Evolutionary conservation across 352 stramenopile genomes (phyloP).

Genomic region (Phytophthora foliorum): DNA sequence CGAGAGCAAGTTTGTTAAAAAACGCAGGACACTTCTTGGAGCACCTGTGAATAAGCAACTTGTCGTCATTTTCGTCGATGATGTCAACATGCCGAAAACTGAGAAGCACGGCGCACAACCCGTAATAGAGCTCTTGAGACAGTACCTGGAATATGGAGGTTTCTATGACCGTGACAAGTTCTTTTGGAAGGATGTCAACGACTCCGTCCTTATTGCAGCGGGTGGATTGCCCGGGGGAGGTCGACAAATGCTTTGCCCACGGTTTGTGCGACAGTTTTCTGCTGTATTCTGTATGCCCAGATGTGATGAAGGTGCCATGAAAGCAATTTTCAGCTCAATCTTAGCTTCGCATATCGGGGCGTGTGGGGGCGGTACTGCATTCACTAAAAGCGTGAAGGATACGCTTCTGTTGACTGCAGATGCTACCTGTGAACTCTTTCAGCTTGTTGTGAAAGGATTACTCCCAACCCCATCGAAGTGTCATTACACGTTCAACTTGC

Average conservation of each 20-base stretch:
- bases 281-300: slow-evolving; percentile 76
- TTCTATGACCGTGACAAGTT: slow-evolving; percentile 88
- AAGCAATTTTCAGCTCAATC: slow-evolving; percentile 92
- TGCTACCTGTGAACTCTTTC: slow-evolving; percentile 72
- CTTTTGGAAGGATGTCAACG: slow-evolving; percentile 84
- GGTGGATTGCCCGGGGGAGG: slow-evolving; percentile 69
- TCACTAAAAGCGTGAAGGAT: slow-evolving; percentile 66
- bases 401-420: slow-evolving; percentile 62
- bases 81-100: slow-evolving; percentile 91
- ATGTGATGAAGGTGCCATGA: slow-evolving; percentile 82
- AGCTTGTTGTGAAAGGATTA: slow-evolving; percentile 57
- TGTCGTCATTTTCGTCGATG: slow-evolving; percentile 91
- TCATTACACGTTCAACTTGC: slow-evolving; percentile 89
- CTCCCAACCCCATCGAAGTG: slow-evolving; percentile 84
- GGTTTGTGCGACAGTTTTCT: slow-evolving; percentile 79
- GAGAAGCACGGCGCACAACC: slow-evolving; percentile 84
- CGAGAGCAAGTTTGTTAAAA: slow-evolving; percentile 92
- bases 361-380: slow-evolving; percentile 14
- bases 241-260: slow-evolving; percentile 60
- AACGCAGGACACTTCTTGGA: slow-evolving; percentile 93
- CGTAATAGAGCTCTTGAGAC: slow-evolving; percentile 80
- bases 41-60: slow-evolving; percentile 76
- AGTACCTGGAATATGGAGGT: slow-evolving; percentile 74
- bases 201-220: slow-evolving; percentile 73
- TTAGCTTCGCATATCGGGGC: slow-evolving; percentile 61